A percentile compares a stretch with the other conserved stretches of the same genome.
Conservation (phyloP, 305 asterid species). For the Solanum hybrid region DNA sequence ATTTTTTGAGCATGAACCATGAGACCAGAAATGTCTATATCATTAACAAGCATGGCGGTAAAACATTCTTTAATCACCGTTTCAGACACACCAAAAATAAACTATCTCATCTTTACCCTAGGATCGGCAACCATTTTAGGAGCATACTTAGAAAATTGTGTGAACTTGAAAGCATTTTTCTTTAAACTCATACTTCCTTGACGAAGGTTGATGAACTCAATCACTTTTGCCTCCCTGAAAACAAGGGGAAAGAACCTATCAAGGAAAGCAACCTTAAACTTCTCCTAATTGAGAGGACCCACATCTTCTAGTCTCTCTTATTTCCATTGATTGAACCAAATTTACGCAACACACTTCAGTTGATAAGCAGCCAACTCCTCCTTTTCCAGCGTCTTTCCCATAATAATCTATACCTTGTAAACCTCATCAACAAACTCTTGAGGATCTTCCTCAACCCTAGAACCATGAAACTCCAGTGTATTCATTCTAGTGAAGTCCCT, state of each 20-base stretch:
- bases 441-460: not conserved
- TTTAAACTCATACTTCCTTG: not conserved
- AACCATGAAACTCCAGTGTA: not conserved
- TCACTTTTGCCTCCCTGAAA: not conserved
- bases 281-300: not conserved
- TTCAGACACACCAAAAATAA: not conserved
- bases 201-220: not conserved
- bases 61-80: not conserved
- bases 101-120: not conserved
- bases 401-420: not conserved
- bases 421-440: not conserved
- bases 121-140: not conserved
- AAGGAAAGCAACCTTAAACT: not conserved
- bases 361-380: not conserved
- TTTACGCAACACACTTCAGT: not conserved
- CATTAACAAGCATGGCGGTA: not conserved
- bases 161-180: not conserved
- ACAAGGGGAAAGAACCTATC: not conserved
- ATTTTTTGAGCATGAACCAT: not conserved
- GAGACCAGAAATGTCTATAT: not conserved
- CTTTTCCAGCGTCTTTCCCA: not conserved
- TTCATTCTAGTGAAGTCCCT: not conserved
- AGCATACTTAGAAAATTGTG: not conserved
- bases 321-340: not conserved
- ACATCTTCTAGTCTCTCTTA: not conserved